A percentile compares a stretch with the other conserved stretches of the same genome.
phyloP scores from a whole-genome alignment of 2,329 filamentous ascomycete genomes.

The Penicillium freii region DNA sequence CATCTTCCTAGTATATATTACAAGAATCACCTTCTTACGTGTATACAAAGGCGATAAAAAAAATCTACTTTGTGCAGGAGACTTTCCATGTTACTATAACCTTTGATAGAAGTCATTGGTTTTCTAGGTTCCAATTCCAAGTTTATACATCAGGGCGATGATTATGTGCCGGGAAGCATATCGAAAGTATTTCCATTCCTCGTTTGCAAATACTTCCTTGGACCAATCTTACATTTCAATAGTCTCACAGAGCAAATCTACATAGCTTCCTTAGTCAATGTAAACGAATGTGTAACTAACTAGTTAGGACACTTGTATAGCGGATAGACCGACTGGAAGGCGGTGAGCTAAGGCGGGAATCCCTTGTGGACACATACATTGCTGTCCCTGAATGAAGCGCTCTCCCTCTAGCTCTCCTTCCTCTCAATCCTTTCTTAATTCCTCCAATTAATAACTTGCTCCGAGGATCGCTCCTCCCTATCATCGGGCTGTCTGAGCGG shows the following conservation, averaged over 20 bases:
- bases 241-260: neutral
- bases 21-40: no score
- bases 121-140: neutral
- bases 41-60: no score
- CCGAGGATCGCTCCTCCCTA: slow-evolving; percentile 17
- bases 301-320: slow-evolving; percentile 1
- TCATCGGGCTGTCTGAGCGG: slow-evolving; percentile 35
- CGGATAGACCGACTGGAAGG: slow-evolving; percentile 17
- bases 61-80: no score
- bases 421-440: slow-evolving; percentile 18
- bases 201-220: neutral
- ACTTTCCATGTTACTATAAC: no score
- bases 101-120: neutral
- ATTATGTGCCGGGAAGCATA: neutral
- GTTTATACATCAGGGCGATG: neutral
- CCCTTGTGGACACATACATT: slow-evolving; percentile 33
- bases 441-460: slow-evolving; percentile 11
- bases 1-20: neutral
- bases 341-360: slow-evolving; percentile 28
- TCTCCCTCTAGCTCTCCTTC: slow-evolving; percentile 20
- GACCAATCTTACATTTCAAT: neutral
- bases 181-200: neutral
- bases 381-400: slow-evolving; percentile 25
- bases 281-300: neutral
- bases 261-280: no score